Evolutionary conservation across 176 grass and related monocot genomes (phyloP), one percentile per base, ranked within the genome.

Genomic region (Rhynchospora breviuscula): DNA sequence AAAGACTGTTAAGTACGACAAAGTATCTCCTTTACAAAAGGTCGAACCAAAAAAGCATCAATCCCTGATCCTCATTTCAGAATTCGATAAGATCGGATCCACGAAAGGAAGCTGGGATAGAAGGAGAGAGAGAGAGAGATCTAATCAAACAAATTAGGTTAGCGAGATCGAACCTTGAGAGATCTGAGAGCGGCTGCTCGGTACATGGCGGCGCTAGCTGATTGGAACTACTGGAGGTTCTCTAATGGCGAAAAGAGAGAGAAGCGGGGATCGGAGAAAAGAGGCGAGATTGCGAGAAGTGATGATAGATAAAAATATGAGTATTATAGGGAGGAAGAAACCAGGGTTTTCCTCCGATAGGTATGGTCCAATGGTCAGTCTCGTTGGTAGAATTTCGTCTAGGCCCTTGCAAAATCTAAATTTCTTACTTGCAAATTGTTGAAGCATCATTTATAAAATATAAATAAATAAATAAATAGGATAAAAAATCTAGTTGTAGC

Each of bases 161-260:
- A 54, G 11, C 35, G 57, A 51, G 77, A 67, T 83, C 89, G 65
- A 64, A 98, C 96, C 93, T 98, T 91, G 88, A 93, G 85, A 66
- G 91, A 76, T 7, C 87, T 78, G 91, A 98, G 86, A 15, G 84
- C 69, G 52, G 88, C 83, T 17, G 40, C 84, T 44, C 89, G 84
- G 86, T 95, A 91, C 96, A 98, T 98, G 88, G 58, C 60, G 81
- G 52, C 21, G 26, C 54, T 40, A 43, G 70, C 64, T 60, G 59
- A 81, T 25, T 33, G 66, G 15, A 75, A 43, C 47, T 11, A 65
- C 33, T 81, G 63, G 84, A 40, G 29, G 72, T 69, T 85, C 71
- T 49, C 78, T 87, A 85, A 47, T 84, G 79, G 85, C 53, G 82
- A 70, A 78, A 48, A 87, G 84, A 21, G 54, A 81, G 26, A 80